A percentile compares a stretch with the other conserved stretches of the same genome.
Evolutionary conservation across 768 basidiomycete species (phyloP).

Genomic region (Tylopilus cervinicoccineus): DNA sequence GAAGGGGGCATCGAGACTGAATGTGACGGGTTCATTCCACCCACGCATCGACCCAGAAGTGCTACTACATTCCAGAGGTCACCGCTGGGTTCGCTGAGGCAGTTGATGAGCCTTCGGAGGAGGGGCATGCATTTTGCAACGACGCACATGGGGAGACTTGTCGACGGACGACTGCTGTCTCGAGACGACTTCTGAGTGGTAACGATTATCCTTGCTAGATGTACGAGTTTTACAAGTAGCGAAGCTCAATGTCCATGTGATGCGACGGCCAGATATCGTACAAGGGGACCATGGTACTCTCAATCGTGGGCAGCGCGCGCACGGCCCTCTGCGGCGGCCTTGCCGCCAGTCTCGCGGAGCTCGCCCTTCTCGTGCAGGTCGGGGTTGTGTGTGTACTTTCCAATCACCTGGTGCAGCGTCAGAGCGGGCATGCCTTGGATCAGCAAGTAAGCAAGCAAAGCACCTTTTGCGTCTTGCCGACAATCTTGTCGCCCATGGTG

Average conservation of each 20-base stretch:
- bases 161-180: conserved; percentile 26
- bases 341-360: conserved; percentile 51
- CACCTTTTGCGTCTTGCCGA: conserved; percentile 60
- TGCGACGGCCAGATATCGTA: not conserved
- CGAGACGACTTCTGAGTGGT: conserved; percentile 9
- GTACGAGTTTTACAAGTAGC: not conserved
- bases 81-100: conserved; percentile 29
- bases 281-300: not conserved
- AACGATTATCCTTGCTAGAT: not conserved
- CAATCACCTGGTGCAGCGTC: conserved; percentile 37
- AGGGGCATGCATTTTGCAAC: conserved; percentile 36
- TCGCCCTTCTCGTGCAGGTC: conserved; percentile 56
- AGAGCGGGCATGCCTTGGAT: not conserved
- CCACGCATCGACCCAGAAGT: conserved; percentile 9
- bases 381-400: conserved; percentile 45
- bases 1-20: conserved; percentile 5
- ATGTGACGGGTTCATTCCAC: conserved; percentile 21
- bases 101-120: conserved; percentile 29
- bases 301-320: conserved; percentile 44
- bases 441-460: not conserved
- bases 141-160: conserved; percentile 42
- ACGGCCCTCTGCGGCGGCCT: conserved; percentile 39
- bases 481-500: conserved; percentile 46
- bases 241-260: not conserved
- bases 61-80: conserved; percentile 31